Percentiles rank a stretch among this genome's conserved stretches.
Evolutionary conservation across 768 basidiomycete genomes (phyloP).

Genomic region (Melanogaster broomeanus): DNA sequence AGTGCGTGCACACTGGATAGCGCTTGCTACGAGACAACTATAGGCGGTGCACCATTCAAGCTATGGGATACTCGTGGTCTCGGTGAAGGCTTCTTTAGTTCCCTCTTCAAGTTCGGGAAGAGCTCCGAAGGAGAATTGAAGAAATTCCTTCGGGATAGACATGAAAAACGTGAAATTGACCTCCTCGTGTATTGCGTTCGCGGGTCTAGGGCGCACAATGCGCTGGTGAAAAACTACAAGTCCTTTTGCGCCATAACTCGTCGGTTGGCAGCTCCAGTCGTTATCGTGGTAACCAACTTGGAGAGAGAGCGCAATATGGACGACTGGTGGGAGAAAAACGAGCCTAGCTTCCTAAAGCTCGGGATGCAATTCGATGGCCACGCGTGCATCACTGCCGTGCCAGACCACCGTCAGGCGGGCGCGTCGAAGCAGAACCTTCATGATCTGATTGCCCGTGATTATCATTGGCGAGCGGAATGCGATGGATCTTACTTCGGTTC

Average conservation of each 20-base stretch:
- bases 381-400: slow-evolving; percentile 39
- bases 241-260: slow-evolving; percentile 39
- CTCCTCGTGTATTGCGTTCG: slow-evolving; percentile 43
- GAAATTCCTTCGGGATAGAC: slow-evolving; percentile 20
- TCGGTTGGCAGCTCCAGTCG: slow-evolving; percentile 35
- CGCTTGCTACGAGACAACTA: slow-evolving; percentile 2
- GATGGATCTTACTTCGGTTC: slow-evolving; percentile 14
- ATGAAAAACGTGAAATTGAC: slow-evolving; percentile 30
- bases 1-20: slow-evolving; percentile 16
- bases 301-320: slow-evolving; percentile 31
- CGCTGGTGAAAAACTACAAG: slow-evolving; percentile 32
- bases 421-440: slow-evolving; percentile 17
- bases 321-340: slow-evolving; percentile 34
- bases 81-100: slow-evolving; percentile 26
- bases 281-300: slow-evolving; percentile 38
- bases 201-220: slow-evolving; percentile 33
- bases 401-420: neutral
- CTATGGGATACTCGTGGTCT: slow-evolving; percentile 43
- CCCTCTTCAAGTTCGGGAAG: slow-evolving; percentile 5
- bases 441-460: slow-evolving; percentile 9
- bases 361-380: slow-evolving; percentile 37
- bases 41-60: slow-evolving; percentile 2
- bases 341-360: slow-evolving; percentile 18
- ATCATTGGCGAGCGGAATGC: slow-evolving; percentile 7
- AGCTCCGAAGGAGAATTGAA: slow-evolving; percentile 19